phyloP scores from a whole-genome alignment of 176 grass and related monocot genomes.

The Aegilops bicornis region DNA sequence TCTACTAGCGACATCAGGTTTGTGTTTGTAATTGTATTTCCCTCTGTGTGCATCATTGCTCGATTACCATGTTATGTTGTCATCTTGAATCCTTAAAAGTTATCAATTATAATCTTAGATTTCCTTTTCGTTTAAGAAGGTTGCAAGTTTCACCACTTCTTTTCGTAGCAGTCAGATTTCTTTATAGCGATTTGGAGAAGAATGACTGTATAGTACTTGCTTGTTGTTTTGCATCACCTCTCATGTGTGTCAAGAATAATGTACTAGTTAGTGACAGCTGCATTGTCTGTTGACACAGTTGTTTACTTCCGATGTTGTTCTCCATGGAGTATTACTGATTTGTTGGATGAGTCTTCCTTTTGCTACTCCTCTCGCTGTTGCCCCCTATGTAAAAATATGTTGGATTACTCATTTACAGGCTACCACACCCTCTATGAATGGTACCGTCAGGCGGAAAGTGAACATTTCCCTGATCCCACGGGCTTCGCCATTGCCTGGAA shows the following conservation, averaged over 20 bases:
- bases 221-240: not conserved
- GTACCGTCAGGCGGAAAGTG: conserved; percentile 88
- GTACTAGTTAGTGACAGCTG: not conserved
- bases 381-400: conserved; percentile 8
- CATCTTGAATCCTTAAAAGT: not conserved
- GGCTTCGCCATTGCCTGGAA: conserved; percentile 73
- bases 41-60: not conserved
- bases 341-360: not conserved
- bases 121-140: not conserved
- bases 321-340: not conserved
- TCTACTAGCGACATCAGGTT: conserved; percentile 95
- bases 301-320: not conserved
- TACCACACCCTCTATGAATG: conserved; percentile 97
- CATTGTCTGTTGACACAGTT: not conserved
- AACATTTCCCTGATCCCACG: conserved; percentile 91
- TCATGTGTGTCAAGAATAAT: not conserved
- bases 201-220: not conserved
- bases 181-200: not conserved
- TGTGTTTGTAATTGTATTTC: not conserved
- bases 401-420: conserved; percentile 41
- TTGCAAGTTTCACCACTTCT: not conserved
- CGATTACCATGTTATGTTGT: conserved; percentile 17
- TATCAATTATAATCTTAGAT: not conserved
- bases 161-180: not conserved
- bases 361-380: not conserved